phyloP scores from a whole-genome alignment of 768 basidiomycete species.

The Boletus rubescentipes region DNA sequence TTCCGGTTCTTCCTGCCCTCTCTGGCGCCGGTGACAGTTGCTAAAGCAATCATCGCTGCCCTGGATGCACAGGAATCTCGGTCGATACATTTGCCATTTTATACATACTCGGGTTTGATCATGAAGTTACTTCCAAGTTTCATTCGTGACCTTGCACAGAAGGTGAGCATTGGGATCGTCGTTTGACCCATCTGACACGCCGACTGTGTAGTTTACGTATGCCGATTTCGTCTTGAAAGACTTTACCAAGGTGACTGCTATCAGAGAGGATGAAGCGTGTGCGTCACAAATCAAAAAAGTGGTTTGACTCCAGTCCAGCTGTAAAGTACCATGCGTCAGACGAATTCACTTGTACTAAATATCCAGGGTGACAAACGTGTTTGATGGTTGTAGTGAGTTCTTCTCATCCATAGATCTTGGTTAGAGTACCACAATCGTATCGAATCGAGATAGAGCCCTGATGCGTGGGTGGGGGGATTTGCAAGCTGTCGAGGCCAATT shows the following conservation, averaged over 20 bases:
- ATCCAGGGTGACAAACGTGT: too few relatives aligned
- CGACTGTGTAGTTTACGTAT: slow-evolving; percentile 49
- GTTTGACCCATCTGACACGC: slow-evolving; percentile 9
- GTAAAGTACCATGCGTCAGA: background rate
- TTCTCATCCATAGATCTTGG: too few relatives aligned
- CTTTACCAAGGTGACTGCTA: slow-evolving; percentile 64
- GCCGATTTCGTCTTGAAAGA: slow-evolving; percentile 72
- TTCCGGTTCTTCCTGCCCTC: slow-evolving; percentile 78
- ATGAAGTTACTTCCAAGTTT: slow-evolving; percentile 67
- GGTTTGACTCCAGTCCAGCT: slow-evolving; percentile 4
- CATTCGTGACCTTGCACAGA: slow-evolving; percentile 70
- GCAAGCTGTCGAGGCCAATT: too few relatives aligned
- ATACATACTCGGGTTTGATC: slow-evolving; percentile 56
- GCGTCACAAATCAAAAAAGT: slow-evolving; percentile 9
- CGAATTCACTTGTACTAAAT: background rate
- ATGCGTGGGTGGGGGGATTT: too few relatives aligned
- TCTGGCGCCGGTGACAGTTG: slow-evolving; percentile 68
- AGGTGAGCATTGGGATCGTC: slow-evolving; percentile 44
- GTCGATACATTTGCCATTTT: slow-evolving; percentile 72
- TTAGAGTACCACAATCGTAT: too few relatives aligned
- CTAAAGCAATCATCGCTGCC: slow-evolving; percentile 78
- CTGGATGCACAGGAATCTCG: slow-evolving; percentile 79
- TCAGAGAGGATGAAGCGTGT: slow-evolving; percentile 53
- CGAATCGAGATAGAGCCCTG: too few relatives aligned
- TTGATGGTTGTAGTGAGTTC: too few relatives aligned